Conservation (phyloP, 352 stramenopile species). For the Pythium diclinum region DNA sequence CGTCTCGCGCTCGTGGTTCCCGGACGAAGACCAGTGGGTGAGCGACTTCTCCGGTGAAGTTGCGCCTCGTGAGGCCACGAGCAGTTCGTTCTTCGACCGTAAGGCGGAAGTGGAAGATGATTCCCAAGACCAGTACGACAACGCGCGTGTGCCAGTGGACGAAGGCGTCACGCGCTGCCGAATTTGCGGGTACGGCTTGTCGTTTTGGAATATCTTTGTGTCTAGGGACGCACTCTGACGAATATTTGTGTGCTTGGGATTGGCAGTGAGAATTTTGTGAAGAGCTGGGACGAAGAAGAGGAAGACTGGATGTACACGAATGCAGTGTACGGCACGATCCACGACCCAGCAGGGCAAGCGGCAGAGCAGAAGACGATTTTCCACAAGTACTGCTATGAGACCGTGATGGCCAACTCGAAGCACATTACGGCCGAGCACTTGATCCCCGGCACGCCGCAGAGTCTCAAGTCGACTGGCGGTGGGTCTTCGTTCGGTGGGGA, state of each 20-base stretch:
- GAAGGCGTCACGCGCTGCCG: constrained; percentile 75
- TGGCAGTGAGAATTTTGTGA: constrained; percentile 66
- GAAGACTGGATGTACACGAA: constrained; percentile 91
- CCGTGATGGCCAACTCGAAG: constrained; percentile 79
- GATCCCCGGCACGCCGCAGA: constrained; percentile 49
- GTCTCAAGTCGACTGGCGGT: constrained; percentile 30
- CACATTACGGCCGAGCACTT: constrained; percentile 71
- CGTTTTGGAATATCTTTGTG: background rate
- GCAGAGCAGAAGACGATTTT: constrained; percentile 75
- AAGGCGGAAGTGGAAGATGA: constrained; percentile 54
- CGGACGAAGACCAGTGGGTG: constrained; percentile 79
- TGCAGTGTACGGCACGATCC: constrained; percentile 72
- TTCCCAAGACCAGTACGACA: constrained; percentile 57
- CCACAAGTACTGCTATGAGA: constrained; percentile 89
- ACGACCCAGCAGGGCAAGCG: constrained; percentile 40
- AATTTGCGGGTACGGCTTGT: constrained; percentile 65
- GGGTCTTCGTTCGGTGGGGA: constrained; percentile 18
- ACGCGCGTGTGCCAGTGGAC: constrained; percentile 71
- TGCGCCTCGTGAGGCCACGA: constrained; percentile 63
- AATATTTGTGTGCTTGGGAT: background rate
- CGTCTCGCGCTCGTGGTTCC: constrained; percentile 81
- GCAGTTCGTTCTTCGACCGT: constrained; percentile 73
- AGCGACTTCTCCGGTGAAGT: constrained; percentile 63
- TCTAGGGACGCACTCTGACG: background rate
- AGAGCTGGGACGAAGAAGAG: constrained; percentile 87